Conservation (phyloP, 768 basidiomycete species). For the Suillus bovinus region DNA sequence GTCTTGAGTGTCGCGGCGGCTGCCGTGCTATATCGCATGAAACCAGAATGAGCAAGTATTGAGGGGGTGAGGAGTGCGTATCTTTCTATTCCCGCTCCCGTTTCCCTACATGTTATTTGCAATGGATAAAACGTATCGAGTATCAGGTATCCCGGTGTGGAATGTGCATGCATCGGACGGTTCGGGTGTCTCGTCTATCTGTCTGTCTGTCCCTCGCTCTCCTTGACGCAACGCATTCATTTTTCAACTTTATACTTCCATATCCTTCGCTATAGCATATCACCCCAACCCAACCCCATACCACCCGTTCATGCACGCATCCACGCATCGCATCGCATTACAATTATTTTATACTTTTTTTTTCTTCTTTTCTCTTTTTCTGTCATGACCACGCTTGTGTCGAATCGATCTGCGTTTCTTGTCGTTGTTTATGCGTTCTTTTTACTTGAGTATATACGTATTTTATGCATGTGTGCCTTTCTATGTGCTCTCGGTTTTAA, state of each 20-base stretch:
- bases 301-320: slow-evolving; percentile 8
- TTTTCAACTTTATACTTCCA: not conserved
- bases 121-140: slow-evolving; percentile 3
- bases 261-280: slow-evolving; percentile 5
- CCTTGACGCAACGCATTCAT: slow-evolving; percentile 3
- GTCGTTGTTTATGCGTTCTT: slow-evolving; percentile 28
- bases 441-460: slow-evolving; percentile 16
- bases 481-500: not conserved
- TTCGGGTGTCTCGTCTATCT: not conserved
- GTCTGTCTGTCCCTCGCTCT: not conserved
- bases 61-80: slow-evolving; percentile 4
- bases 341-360: slow-evolving; percentile 5
- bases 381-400: not conserved
- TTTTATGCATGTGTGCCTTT: slow-evolving; percentile 18
- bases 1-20: slow-evolving; percentile 68
- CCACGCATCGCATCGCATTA: slow-evolving; percentile 6
- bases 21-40: slow-evolving; percentile 73
- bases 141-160: not conserved
- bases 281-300: not conserved
- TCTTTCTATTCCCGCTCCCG: not conserved
- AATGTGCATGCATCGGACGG: slow-evolving; percentile 8
- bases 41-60: slow-evolving; percentile 35
- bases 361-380: not conserved
- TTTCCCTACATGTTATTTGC: slow-evolving; percentile 7
- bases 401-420: slow-evolving; percentile 5